Conservation (phyloP, 768 basidiomycete species). For the Pleurotus giganteus region DNA sequence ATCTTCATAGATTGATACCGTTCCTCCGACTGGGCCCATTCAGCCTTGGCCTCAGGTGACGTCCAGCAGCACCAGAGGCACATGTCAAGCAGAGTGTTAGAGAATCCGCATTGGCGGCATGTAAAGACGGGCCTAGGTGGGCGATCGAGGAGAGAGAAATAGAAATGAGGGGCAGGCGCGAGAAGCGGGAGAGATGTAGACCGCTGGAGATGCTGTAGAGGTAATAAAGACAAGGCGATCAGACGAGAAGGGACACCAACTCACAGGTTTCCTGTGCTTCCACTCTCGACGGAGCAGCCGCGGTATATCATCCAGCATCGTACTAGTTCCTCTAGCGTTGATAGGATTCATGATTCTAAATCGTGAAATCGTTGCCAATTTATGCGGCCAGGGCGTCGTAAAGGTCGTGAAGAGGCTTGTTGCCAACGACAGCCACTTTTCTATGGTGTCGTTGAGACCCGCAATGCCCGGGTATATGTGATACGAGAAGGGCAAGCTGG, state of each 20-base stretch:
- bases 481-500: not conserved
- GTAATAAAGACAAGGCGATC: not conserved
- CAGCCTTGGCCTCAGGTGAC: conserved; percentile 35
- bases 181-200: conserved; percentile 47
- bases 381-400: conserved; percentile 1
- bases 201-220: conserved; percentile 37
- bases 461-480: not conserved
- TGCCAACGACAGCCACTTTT: not conserved
- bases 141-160: not conserved
- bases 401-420: not conserved
- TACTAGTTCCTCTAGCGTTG: not conserved
- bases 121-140: conserved; percentile 39
- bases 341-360: not conserved
- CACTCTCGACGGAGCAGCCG: conserved; percentile 5
- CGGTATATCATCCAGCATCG: conserved; percentile 8
- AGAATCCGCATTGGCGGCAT: conserved; percentile 45
- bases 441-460: conserved; percentile 1
- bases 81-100: conserved; percentile 45
- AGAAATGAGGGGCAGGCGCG: conserved; percentile 29
- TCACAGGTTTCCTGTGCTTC: conserved; percentile 8
- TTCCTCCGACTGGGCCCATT: conserved; percentile 36
- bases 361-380: conserved; percentile 4
- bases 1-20: conserved; percentile 18
- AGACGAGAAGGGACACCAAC: not conserved
- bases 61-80: conserved; percentile 53